Evolutionary conservation across 2,329 filamentous ascomycete species (phyloP).

Genomic region (Lasiodiplodia citricola): DNA sequence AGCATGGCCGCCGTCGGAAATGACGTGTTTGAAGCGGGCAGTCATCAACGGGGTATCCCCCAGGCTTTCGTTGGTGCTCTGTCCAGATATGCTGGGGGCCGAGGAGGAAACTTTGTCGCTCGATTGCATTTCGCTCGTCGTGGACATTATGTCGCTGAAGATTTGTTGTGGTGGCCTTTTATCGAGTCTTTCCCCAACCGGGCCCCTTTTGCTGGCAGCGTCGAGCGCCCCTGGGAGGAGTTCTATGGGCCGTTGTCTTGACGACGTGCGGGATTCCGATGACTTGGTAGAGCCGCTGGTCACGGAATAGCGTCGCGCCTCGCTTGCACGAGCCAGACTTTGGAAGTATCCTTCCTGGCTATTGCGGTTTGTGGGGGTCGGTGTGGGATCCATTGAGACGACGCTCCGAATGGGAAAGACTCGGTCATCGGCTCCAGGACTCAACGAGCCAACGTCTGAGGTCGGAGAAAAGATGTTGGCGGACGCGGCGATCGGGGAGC

Average conservation of each 20-base stretch:
- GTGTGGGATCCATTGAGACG: slow-evolving; percentile 68
- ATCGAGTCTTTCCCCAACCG: not conserved
- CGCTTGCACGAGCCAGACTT: slow-evolving; percentile 32
- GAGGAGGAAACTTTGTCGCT: slow-evolving; percentile 36
- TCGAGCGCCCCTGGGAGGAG: not conserved
- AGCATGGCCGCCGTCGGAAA: slow-evolving; percentile 78
- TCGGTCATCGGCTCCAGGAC: slow-evolving; percentile 59
- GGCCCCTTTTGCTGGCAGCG: not conserved
- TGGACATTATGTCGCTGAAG: slow-evolving; percentile 44
- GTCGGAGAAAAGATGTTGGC: slow-evolving; percentile 31
- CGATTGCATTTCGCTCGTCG: slow-evolving; percentile 31
- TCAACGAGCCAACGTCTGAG: slow-evolving; percentile 40
- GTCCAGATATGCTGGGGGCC: slow-evolving; percentile 36
- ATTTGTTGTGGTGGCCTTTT: slow-evolving; percentile 37
- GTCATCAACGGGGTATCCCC: slow-evolving; percentile 62
- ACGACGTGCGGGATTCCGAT: slow-evolving; percentile 23
- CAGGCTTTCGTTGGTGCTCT: slow-evolving; percentile 42
- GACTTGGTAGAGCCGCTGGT: slow-evolving; percentile 36
- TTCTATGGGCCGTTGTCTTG: not conserved
- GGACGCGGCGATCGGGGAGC: slow-evolving; percentile 26
- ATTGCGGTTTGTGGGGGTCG: slow-evolving; percentile 41
- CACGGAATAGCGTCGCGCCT: slow-evolving; percentile 38
- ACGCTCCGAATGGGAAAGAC: slow-evolving; percentile 86
- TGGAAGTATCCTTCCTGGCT: slow-evolving; percentile 48
- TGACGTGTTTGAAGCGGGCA: slow-evolving; percentile 76